These are phyloP conservation scores for Trichoderma atrobrunneum DNA, from an alignment of 2,329 filamentous ascomycete species.

Conservation along the genomic window DNA sequence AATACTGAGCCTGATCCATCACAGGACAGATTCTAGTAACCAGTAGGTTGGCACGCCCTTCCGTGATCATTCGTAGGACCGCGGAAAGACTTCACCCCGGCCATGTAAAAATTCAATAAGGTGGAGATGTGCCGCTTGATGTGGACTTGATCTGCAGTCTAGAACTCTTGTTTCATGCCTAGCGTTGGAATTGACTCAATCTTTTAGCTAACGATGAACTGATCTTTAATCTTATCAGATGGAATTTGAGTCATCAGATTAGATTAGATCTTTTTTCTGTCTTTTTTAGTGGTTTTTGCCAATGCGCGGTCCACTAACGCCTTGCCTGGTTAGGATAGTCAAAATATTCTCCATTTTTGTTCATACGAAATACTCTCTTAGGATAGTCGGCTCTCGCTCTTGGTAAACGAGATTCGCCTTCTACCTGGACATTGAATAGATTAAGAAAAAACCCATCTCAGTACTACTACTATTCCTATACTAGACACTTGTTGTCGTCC, in stretches of 20 bases:
- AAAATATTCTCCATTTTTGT: background rate
- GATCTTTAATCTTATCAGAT: conserved; percentile 15
- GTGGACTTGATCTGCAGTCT: background rate
- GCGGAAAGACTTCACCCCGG: background rate
- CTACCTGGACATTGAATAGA: background rate
- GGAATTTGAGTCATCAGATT: conserved; percentile 5
- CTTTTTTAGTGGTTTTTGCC: background rate
- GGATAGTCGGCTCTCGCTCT: background rate
- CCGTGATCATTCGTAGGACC: background rate
- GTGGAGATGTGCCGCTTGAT: background rate
- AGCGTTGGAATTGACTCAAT: background rate
- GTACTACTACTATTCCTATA: background rate
- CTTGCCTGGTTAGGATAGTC: background rate
- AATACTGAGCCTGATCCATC: background rate
- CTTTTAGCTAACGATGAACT: conserved; percentile 9
- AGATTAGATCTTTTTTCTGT: background rate
- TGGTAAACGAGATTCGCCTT: background rate
- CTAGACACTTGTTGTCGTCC: background rate
- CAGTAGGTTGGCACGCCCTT: conserved; percentile 1
- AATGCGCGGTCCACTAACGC: background rate
- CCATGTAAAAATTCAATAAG: background rate
- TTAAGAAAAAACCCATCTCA: background rate
- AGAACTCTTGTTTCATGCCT: background rate
- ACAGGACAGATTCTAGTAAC: background rate
- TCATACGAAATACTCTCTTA: background rate